These are phyloP conservation scores for Hymenoscyphus repandus DNA, from an alignment of 2,329 filamentous ascomycete species.

Conservation along the genomic window DNA sequence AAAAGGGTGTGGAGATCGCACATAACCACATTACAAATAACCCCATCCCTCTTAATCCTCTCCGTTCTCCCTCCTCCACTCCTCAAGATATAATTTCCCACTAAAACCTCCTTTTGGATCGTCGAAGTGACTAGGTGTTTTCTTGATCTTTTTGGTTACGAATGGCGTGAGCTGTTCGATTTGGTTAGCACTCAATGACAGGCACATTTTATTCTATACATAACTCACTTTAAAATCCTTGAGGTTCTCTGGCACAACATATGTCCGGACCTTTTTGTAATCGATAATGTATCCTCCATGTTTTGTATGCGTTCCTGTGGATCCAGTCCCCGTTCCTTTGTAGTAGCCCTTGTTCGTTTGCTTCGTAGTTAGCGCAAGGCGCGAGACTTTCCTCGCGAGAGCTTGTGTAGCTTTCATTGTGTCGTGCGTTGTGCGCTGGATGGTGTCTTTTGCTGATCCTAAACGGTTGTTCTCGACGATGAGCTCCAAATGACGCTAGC, in stretches of 20 bases:
- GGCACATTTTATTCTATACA: background rate
- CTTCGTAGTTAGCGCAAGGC: constrained; percentile 83
- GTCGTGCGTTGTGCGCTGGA: background rate
- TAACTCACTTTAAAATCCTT: constrained; percentile 63
- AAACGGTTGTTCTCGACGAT: background rate
- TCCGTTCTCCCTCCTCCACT: constrained; percentile 66
- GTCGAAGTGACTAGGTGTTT: constrained; percentile 46
- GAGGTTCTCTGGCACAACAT: constrained; percentile 68
- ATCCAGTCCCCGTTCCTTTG: constrained; percentile 88
- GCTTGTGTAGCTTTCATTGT: constrained; percentile 62
- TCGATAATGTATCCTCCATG: constrained; percentile 81
- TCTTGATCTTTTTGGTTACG: constrained; percentile 56
- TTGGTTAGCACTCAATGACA: constrained; percentile 12
- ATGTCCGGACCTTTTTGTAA: constrained; percentile 84
- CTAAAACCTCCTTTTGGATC: constrained; percentile 54
- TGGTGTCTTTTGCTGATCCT: background rate
- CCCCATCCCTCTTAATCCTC: constrained; percentile 29
- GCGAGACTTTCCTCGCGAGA: constrained; percentile 65
- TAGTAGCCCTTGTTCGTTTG: constrained; percentile 92
- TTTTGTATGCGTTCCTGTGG: constrained; percentile 80
- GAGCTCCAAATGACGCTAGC: constrained; percentile 16
- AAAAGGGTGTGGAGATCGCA: background rate
- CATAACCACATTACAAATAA: background rate
- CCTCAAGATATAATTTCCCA: constrained; percentile 56
- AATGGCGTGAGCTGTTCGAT: constrained; percentile 70